Percentiles rank a stretch among this genome's conserved stretches.
Conservation (phyloP, 768 basidiomycete species). For the Boletus huronensis region DNA sequence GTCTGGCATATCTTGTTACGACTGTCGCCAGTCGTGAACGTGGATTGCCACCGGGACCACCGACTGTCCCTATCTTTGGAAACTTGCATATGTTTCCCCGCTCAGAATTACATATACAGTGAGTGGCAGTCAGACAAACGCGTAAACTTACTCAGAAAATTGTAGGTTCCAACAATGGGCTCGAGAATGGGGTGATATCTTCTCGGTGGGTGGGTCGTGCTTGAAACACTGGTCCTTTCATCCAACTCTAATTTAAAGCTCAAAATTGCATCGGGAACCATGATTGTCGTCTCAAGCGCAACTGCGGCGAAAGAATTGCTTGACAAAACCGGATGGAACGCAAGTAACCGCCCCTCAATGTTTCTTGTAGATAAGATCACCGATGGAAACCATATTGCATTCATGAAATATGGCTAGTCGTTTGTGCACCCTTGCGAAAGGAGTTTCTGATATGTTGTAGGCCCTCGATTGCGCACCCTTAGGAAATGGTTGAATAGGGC, state of each 20-base stretch:
- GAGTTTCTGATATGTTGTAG: not conserved
- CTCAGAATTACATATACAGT: slow-evolving; percentile 1
- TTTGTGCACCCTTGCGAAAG: not conserved
- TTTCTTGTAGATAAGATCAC: slow-evolving; percentile 3
- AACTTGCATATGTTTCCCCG: slow-evolving; percentile 3
- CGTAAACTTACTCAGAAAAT: not conserved
- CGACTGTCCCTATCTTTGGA: slow-evolving; percentile 1
- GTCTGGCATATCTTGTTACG: not conserved
- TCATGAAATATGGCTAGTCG: slow-evolving; percentile 1
- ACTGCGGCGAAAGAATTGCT: slow-evolving; percentile 1
- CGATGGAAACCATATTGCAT: slow-evolving; percentile 5
- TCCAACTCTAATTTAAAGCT: not conserved
- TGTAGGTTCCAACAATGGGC: slow-evolving; percentile 6
- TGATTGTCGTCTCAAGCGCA: slow-evolving; percentile 3
- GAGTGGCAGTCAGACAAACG: not conserved
- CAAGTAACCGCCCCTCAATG: slow-evolving; percentile 1
- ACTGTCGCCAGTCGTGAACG: not conserved
- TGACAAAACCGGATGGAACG: slow-evolving; percentile 7
- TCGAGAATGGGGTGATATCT: slow-evolving; percentile 5
- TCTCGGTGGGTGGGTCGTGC: not conserved
- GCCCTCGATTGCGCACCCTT: slow-evolving; percentile 2
- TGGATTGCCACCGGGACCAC: slow-evolving; percentile 2
- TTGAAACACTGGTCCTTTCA: not conserved
- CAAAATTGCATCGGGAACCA: slow-evolving; percentile 5
- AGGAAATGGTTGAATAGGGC: slow-evolving; percentile 1